Evolutionary conservation across 805 yeast species (phyloP), one percentile per base, ranked within the genome.

Genomic region (Starmera amethionina): DNA sequence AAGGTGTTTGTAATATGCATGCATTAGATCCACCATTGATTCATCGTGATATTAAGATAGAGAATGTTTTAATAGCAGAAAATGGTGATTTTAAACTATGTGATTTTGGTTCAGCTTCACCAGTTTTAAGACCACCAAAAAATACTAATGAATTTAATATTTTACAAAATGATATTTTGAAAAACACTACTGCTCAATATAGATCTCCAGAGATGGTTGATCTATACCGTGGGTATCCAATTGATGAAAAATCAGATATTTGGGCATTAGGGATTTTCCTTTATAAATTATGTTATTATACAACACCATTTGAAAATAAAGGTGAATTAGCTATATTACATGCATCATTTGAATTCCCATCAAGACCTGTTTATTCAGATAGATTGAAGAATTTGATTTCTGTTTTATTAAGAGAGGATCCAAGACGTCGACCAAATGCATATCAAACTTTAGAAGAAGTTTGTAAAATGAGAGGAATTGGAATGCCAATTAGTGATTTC

Each of bases 191-290:
- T 0, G 89, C 94, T 0, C 95, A 84, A 54, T 84, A 84, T 55
- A 67, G 94, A 47, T 68, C 88, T 4, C 95, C 95, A 4, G 95
- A 84, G 59, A 84, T 84, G 93, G 65, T 84, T 28, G 90, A 84
- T 52, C 63, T 84, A 30, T 70, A 75, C 38, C 69, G 75, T 42
- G 78, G 85, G 4, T 70, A 73, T 42, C 82, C 90, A 11, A 77
- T 84, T 38, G 84, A 83, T 59, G 93, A 84, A 55, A 84, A 84
- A 57, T 75, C 86, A 39, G 95, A 84, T 56, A 73, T 84, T 18
- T 84, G 95, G 95, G 95, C 94, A 0, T 56, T 84, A 30, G 95
- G 95, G 11, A 75, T 83, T 25, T 80, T 83, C 46, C 58, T 84
- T 30, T 84, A 83, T 64, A 84, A 84, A 55, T 55, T 84, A 37